Evolutionary conservation across 257 asterid genomes (phyloP), one percentile per base, ranked within the genome.

Genomic region (Nemophila menziesii): DNA sequence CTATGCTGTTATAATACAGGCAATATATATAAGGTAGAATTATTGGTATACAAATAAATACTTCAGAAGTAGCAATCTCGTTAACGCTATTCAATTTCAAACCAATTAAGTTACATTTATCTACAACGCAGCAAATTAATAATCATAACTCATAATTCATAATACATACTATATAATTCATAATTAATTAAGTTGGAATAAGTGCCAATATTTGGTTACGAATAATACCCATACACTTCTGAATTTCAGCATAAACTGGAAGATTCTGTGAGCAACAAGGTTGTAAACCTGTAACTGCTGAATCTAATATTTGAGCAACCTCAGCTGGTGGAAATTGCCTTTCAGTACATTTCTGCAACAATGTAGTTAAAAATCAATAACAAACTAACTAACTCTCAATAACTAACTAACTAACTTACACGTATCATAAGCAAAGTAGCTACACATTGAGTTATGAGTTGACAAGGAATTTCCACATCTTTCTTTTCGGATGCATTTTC

Each of bases 331-430:
- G 96, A 69, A 86, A 85, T 46, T 82, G 94, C 36, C 94, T 70
- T 50, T 85, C 99, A 8, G 96, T 85, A 52, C 94, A 86, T 55
- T 85, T 90, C 99, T 90, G 92, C 71, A n/a, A n/a, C n/a, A n/a
- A n/a, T n/a, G n/a, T n/a, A 64, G 45, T 55, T 17, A 41, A 20
- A 54, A 34, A 29, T 12, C 43, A 8, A 38, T 8, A 13, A n/a
- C n/a, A 13, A 19, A 13, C 17, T 5, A 19, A 12, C 16, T 38
- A 13, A 4, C 9, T 38, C n/a, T 11, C 15, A 17, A 17, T n/a
- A n/a, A n/a, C n/a, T n/a, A n/a, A n/a, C n/a, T n/a, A n/a, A n/a
- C n/a, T n/a, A n/a, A n/a, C n/a, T 46, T 48, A 68, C 77, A 70
- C 79, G 96, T 76, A 90, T 85, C 96, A 77, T 85, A 37, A 81